These are phyloP conservation scores for Plasmodium falciparum DNA, from an alignment of 169 alveolate genomes.

Conservation along the genomic window DNA sequence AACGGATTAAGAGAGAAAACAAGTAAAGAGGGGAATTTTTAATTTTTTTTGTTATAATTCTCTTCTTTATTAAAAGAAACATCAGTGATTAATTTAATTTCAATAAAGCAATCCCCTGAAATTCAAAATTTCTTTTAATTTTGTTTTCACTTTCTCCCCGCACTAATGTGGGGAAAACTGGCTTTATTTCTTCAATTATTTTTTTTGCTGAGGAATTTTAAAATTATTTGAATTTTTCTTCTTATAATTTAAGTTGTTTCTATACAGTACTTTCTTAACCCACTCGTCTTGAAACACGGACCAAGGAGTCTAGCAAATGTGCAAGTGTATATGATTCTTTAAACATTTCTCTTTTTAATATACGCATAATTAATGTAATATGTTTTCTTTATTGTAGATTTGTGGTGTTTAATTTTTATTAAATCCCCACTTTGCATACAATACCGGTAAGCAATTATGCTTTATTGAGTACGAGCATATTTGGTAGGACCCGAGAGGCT, in stretches of 20 bases:
- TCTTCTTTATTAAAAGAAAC: slow-evolving; percentile 34
- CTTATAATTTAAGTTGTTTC: slow-evolving; percentile 26
- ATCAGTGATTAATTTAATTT: slow-evolving; percentile 26
- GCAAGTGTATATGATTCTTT: slow-evolving; percentile 23
- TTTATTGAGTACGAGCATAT: slow-evolving; percentile 64
- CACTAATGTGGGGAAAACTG: background rate
- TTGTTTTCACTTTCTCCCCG: background rate
- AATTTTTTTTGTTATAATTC: background rate
- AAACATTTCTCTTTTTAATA: background rate
- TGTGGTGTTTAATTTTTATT: background rate
- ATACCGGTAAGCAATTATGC: slow-evolving; percentile 88
- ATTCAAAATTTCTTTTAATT: background rate
- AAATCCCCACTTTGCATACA: slow-evolving; percentile 54
- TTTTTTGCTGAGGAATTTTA: slow-evolving; percentile 38
- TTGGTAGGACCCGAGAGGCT: slow-evolving; percentile 90
- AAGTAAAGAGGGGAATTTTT: background rate
- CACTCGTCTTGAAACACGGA: slow-evolving; percentile 96
- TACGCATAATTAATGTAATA: slow-evolving; percentile 58
- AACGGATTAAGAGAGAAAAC: slow-evolving; percentile 7
- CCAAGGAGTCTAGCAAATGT: slow-evolving; percentile 95
- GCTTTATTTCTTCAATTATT: background rate
- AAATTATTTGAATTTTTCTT: background rate
- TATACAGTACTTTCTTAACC: slow-evolving; percentile 73
- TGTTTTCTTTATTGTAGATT: slow-evolving; percentile 2
- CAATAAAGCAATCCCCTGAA: background rate